phyloP scores from a whole-genome alignment of 176 grass and related monocot species.

The Dactylis glomerata region DNA sequence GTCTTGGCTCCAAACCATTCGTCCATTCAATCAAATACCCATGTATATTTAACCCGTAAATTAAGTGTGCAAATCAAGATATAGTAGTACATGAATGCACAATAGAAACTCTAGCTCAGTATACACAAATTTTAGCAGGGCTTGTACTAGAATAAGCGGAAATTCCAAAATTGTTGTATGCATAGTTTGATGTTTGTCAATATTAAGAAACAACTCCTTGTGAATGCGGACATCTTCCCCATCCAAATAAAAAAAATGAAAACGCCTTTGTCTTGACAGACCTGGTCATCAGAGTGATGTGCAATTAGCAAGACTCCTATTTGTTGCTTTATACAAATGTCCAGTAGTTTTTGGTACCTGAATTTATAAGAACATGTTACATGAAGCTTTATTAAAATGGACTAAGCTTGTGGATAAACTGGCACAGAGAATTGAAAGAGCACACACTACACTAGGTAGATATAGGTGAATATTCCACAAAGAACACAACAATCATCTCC shows the following conservation, averaged over 20 bases:
- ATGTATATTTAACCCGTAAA: neutral
- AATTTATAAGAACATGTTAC: slow-evolving; percentile 24
- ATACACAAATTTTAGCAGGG: neutral
- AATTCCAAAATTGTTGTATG: neutral
- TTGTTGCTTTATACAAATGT: slow-evolving; percentile 80
- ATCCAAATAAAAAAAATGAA: slow-evolving; percentile 15
- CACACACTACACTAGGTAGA: neutral
- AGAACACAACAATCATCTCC: neutral
- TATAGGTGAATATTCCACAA: neutral
- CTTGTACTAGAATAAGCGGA: neutral
- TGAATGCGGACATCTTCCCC: neutral
- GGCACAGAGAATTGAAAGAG: neutral
- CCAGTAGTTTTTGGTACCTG: slow-evolving; percentile 84
- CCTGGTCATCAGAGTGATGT: slow-evolving; percentile 97
- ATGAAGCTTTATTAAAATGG: slow-evolving; percentile 4
- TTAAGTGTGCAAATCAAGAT: slow-evolving; percentile 1
- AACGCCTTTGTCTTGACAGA: slow-evolving; percentile 25
- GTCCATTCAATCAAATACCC: slow-evolving; percentile 2
- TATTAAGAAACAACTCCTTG: neutral
- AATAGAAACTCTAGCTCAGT: neutral
- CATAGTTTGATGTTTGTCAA: neutral
- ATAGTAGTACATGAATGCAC: neutral
- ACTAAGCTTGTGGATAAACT: slow-evolving; percentile 9
- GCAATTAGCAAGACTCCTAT: slow-evolving; percentile 77
- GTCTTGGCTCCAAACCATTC: neutral